These are phyloP conservation scores for Vanrija sp. DNA, from an alignment of 1,284 basidiomycete species.

Conservation along the genomic window DNA sequence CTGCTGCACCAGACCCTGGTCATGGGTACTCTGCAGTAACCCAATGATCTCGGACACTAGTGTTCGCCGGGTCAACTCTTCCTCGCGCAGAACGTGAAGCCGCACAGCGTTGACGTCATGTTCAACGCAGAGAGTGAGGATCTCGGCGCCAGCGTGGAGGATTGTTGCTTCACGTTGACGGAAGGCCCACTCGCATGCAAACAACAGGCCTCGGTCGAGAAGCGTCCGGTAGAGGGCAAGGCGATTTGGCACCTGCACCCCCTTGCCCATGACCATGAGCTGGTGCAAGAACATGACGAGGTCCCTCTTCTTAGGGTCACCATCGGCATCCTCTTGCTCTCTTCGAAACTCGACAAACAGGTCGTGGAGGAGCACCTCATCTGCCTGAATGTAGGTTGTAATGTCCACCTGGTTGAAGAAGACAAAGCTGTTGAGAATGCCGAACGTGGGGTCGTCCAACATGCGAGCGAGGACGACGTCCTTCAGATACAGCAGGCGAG, in stretches of 20 bases:
- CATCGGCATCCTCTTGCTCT: conserved; percentile 40
- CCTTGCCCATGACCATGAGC: conserved; percentile 92
- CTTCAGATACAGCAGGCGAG: conserved; percentile 93
- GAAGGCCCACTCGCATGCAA: conserved; percentile 88
- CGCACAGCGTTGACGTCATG: conserved; percentile 87
- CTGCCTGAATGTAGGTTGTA: conserved; percentile 79
- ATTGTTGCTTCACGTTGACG: conserved; percentile 55
- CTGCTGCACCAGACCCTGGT: conserved; percentile 85
- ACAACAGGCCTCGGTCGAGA: conserved; percentile 81
- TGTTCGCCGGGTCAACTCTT: conserved; percentile 57
- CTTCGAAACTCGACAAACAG: conserved; percentile 74
- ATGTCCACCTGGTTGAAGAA: conserved; percentile 99
- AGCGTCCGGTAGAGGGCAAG: conserved; percentile 83
- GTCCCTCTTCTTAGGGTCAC: conserved; percentile 51
- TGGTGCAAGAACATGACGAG: conserved; percentile 86
- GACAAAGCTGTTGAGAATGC: conserved; percentile 92
- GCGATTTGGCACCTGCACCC: conserved; percentile 82
- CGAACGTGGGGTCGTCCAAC: conserved; percentile 94
- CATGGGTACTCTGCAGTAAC: conserved; percentile 70
- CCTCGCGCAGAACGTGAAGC: conserved; percentile 75
- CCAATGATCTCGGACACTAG: conserved; percentile 70
- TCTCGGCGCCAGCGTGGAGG: conserved; percentile 79
- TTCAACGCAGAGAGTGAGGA: conserved; percentile 81
- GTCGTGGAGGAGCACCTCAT: conserved; percentile 69
- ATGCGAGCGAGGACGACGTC: conserved; percentile 94